These are phyloP conservation scores for Penicillium paradoxum DNA, from an alignment of 495 filamentous ascomycete genomes.

Conservation along the genomic window DNA sequence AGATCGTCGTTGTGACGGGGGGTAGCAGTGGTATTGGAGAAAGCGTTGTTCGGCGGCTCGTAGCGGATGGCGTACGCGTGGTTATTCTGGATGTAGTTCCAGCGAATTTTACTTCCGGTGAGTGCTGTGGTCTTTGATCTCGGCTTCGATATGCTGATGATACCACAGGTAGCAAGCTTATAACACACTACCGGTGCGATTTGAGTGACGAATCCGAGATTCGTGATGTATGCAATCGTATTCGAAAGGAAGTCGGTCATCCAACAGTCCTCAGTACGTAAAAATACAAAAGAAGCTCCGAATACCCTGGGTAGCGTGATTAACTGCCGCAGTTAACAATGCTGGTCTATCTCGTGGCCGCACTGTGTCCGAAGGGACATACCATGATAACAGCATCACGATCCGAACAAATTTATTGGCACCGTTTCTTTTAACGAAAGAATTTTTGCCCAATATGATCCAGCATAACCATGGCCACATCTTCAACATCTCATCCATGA, in stretches of 20 bases:
- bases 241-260: slow-evolving; percentile 52
- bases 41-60: slow-evolving; percentile 50
- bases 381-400: slow-evolving; percentile 59
- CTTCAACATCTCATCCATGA: slow-evolving; percentile 69
- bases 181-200: slow-evolving; percentile 47
- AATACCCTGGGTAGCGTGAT: neutral
- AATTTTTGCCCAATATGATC: slow-evolving; percentile 73
- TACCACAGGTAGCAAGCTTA: neutral
- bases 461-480: slow-evolving; percentile 58
- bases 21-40: slow-evolving; percentile 59
- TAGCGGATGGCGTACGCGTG: slow-evolving; percentile 48
- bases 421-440: slow-evolving; percentile 67
- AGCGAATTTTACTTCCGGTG: slow-evolving; percentile 51
- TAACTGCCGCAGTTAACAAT: slow-evolving; percentile 62
- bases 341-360: slow-evolving; percentile 67
- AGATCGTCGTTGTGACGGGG: slow-evolving; percentile 61
- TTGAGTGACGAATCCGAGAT: slow-evolving; percentile 62
- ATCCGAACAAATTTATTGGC: slow-evolving; percentile 63
- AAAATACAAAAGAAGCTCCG: too few relatives aligned
- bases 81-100: slow-evolving; percentile 58
- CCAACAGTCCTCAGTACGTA: neutral
- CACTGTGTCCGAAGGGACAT: slow-evolving; percentile 54
- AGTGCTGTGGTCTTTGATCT: slow-evolving; percentile 22
- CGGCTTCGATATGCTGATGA: too few relatives aligned
- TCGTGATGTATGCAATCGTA: slow-evolving; percentile 52